Percentiles rank a stretch among this genome's conserved stretches.
Conservation (phyloP, 805 yeast genomes). For the Cyberlindnera suaveolens region DNA sequence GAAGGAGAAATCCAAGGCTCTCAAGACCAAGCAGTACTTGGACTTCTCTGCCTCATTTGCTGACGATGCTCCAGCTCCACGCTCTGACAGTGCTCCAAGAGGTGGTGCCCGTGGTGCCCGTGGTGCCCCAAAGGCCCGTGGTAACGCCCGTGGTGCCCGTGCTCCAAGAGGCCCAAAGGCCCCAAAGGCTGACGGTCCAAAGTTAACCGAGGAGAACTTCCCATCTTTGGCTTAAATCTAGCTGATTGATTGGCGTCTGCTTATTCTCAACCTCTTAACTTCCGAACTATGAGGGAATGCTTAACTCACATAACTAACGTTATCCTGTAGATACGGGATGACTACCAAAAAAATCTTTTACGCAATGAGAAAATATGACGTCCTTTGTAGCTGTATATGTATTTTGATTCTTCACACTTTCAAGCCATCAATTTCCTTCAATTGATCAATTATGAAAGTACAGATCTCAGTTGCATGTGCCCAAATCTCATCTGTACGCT, state of each 20-base stretch:
- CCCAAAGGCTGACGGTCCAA: constrained; percentile 28
- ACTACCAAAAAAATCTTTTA: too few species aligned
- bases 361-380: too few species aligned
- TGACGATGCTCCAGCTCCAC: constrained; percentile 41
- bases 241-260: neutral
- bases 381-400: too few species aligned
- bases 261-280: too few species aligned
- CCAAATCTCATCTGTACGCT: too few species aligned
- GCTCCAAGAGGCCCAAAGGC: constrained; percentile 24
- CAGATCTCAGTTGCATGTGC: too few species aligned
- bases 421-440: too few species aligned
- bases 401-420: too few species aligned
- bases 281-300: too few species aligned
- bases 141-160: constrained; percentile 13
- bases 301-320: too few species aligned
- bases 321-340: too few species aligned
- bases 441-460: too few species aligned
- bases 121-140: constrained; percentile 14
- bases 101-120: constrained; percentile 22
- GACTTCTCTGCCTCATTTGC: constrained; percentile 70
- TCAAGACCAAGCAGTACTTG: constrained; percentile 75
- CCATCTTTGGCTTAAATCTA: constrained; percentile 54
- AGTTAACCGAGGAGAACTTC: constrained; percentile 44
- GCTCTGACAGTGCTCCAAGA: constrained; percentile 30
- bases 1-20: constrained; percentile 63